Conservation (phyloP, 108 stramenopile genomes). For the Nitzschia palea region DNA sequence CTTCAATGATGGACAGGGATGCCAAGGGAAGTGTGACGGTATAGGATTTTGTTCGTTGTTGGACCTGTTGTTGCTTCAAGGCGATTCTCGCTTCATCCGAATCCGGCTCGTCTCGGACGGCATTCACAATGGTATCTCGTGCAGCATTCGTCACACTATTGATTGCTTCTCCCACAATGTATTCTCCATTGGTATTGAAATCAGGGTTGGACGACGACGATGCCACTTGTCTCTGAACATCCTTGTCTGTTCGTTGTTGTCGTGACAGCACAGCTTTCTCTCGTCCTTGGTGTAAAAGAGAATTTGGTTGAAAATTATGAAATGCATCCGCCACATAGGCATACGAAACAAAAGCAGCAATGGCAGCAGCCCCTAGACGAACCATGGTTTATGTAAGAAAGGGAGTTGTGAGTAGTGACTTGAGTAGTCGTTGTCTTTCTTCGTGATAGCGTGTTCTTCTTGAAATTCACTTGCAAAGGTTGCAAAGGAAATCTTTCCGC, state of each 20-base stretch:
- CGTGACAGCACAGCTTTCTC: not conserved
- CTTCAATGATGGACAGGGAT: not conserved
- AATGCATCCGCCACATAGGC: not conserved
- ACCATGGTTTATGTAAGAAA: conserved; percentile 8
- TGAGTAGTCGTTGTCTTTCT: no score
- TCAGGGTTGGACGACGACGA: conserved; percentile 8
- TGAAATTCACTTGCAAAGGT: no score
- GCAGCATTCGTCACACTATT: conserved; percentile 30
- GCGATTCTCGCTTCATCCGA: conserved; percentile 46
- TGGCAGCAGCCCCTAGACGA: conserved; percentile 5
- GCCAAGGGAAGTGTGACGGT: conserved; percentile 47
- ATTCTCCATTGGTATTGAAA: not conserved
- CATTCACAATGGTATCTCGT: conserved; percentile 12
- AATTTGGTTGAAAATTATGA: conserved; percentile 6
- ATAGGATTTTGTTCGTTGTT: conserved; percentile 43
- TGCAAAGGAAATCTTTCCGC: no score
- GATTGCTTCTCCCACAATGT: not conserved
- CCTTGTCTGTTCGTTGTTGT: not conserved
- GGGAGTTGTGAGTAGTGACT: no score
- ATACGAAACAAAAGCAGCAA: not conserved
- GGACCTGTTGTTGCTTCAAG: conserved; percentile 27
- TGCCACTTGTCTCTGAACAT: not conserved
- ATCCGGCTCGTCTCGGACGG: conserved; percentile 39
- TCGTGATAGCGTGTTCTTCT: no score
- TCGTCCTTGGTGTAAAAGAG: not conserved